Conservation (phyloP, 768 basidiomycete species). For the Lactarius quietus region DNA sequence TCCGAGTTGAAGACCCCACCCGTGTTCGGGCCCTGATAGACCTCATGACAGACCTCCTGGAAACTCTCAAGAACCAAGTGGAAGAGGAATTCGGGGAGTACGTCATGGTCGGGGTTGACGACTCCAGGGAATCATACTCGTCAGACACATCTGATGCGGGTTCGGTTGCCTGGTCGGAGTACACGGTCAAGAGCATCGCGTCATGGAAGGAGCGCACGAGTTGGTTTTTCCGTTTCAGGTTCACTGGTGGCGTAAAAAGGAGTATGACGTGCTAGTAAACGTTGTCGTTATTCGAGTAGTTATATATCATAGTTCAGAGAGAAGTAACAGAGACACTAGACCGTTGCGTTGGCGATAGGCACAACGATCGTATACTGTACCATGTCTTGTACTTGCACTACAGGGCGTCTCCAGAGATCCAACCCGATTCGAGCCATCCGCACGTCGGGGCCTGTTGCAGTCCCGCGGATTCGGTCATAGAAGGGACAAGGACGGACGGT, state of each 20-base stretch:
- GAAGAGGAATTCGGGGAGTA: neutral
- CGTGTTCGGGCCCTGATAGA: neutral
- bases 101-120: neutral
- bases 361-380: too few species aligned
- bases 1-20: neutral
- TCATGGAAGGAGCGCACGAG: conserved; percentile 9
- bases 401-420: neutral
- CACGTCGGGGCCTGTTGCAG: neutral
- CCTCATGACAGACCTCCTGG: neutral
- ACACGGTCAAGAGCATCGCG: conserved; percentile 1
- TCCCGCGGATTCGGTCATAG: neutral
- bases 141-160: neutral
- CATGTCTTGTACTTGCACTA: too few species aligned
- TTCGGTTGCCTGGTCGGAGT: neutral
- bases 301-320: too few species aligned
- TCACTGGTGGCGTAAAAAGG: too few species aligned
- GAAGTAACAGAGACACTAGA: too few species aligned
- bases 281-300: too few species aligned
- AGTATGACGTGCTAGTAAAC: too few species aligned
- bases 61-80: neutral
- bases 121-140: neutral
- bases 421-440: neutral
- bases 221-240: neutral
- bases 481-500: neutral
- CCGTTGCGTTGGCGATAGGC: neutral